These are phyloP conservation scores for Neolentinus lepideus DNA, from an alignment of 1,284 basidiomycete species.

Conservation along the genomic window DNA sequence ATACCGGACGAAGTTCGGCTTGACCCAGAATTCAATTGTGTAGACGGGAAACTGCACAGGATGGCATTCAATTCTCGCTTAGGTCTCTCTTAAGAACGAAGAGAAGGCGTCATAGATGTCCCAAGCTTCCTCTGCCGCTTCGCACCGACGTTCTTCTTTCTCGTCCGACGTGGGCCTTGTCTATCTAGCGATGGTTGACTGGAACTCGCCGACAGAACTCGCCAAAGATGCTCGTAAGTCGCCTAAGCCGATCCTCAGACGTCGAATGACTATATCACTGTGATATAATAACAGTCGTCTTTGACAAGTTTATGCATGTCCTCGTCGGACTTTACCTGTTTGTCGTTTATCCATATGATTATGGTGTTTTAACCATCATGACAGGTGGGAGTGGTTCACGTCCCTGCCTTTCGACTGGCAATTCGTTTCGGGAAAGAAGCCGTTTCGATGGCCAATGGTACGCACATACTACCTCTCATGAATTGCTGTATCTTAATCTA, in stretches of 20 bases:
- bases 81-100: not conserved
- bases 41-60: not conserved
- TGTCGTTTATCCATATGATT: conserved; percentile 14
- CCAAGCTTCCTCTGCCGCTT: not conserved
- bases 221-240: conserved; percentile 41
- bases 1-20: not conserved
- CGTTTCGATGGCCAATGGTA: conserved; percentile 40
- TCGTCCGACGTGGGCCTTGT: not conserved
- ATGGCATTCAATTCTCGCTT: not conserved
- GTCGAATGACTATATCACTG: not conserved
- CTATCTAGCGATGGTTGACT: conserved; percentile 40
- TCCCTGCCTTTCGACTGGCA: conserved; percentile 66
- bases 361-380: not conserved
- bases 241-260: conserved; percentile 3
- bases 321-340: conserved; percentile 65
- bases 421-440: conserved; percentile 49
- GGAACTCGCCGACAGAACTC: conserved; percentile 47
- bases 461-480: conserved; percentile 2
- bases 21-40: not conserved
- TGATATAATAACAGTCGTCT: conserved; percentile 33
- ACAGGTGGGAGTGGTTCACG: conserved; percentile 37
- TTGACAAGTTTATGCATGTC: conserved; percentile 59
- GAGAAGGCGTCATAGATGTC: not conserved
- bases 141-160: not conserved
- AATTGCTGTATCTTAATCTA: not conserved